Base-by-base conservation (phyloP, 139 green algal species). In the Chlorella ohadii region DNA sequence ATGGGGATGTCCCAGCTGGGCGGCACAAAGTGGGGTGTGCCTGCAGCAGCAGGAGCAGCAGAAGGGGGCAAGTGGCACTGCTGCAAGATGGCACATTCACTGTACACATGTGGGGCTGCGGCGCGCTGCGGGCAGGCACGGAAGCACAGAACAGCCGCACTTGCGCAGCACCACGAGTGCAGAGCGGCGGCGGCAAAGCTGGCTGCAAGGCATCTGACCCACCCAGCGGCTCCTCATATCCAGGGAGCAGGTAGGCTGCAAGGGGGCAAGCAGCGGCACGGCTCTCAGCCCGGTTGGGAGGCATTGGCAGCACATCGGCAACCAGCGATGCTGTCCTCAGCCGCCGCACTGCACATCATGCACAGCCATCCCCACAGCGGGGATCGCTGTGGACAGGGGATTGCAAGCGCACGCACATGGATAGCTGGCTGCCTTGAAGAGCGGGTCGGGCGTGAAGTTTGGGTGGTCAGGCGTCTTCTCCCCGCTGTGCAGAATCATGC, bases 191-290 rank as follows among this genome's bases (percentile, higher is more conserved):
- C 44, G 6, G 44, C 11, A 6, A 55, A 55, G 7, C 44, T 11
- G 11, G 44, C 44, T 11, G 11, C 44, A 6, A 6, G 11, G 44
- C 44, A 6, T 16, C 44, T 11, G 9, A 38, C 71, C 16, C 75
- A 81, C 75, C 75, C 56, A 81, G 34, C 9, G 75, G 75, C 56
- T 81, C 75, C 11, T 71, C 75, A 28, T 81, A 81, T 20, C 75
- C 75, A 0, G 75, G 75, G 34, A 81, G 75, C 34, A 81, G 33
- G 13, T 81, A 81, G 34, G 75, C 57, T 33, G 75, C 56, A 23
- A 71, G 34, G 4, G 15, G 7, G 11, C n/a, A 34, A 7, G 15
- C 27, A 11, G 7, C 6, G 44, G 6, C 7, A 11, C 44, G 11
- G 44, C 44, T 6, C 44, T 55, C 44, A 55, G 44, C 44, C 6